Percentiles rank a stretch among this genome's conserved stretches.
Conservation (phyloP, 208 protist genomes). For the Trypanosoma rangeli region DNA sequence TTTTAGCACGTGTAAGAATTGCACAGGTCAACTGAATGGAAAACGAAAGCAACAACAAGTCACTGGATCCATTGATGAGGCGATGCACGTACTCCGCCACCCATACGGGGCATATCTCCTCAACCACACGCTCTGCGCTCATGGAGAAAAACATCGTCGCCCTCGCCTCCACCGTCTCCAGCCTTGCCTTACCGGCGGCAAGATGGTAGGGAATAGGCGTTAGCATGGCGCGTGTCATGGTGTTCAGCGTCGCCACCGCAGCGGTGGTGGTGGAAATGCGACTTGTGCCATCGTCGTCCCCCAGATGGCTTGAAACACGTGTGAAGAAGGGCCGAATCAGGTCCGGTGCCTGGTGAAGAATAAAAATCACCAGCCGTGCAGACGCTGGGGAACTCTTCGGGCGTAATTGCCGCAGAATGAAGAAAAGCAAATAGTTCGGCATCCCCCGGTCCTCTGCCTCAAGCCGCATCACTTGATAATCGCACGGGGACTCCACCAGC, state of each 20-base stretch:
- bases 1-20: conserved; percentile 65
- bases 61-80: conserved; percentile 78
- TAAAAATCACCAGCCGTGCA: conserved; percentile 64
- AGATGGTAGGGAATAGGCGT: conserved; percentile 87
- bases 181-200: conserved; percentile 39
- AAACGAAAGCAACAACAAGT: conserved; percentile 71
- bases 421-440: conserved; percentile 90
- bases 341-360: conserved; percentile 76
- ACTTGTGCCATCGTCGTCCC: conserved; percentile 49
- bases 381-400: conserved; percentile 64
- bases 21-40: conserved; percentile 85
- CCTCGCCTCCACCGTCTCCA: conserved; percentile 57
- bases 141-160: conserved; percentile 78
- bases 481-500: conserved; percentile 71
- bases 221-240: conserved; percentile 82
- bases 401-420: conserved; percentile 79
- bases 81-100: conserved; percentile 80
- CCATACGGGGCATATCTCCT: conserved; percentile 85
- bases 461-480: conserved; percentile 75
- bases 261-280: conserved; percentile 62
- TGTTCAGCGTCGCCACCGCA: conserved; percentile 67
- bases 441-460: conserved; percentile 80
- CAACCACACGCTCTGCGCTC: conserved; percentile 68
- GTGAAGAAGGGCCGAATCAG: conserved; percentile 88
- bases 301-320: conserved; percentile 77